Evolutionary conservation across 1,139 yeast genomes (phyloP).

Genomic region (Yamadazyma siamensis): DNA sequence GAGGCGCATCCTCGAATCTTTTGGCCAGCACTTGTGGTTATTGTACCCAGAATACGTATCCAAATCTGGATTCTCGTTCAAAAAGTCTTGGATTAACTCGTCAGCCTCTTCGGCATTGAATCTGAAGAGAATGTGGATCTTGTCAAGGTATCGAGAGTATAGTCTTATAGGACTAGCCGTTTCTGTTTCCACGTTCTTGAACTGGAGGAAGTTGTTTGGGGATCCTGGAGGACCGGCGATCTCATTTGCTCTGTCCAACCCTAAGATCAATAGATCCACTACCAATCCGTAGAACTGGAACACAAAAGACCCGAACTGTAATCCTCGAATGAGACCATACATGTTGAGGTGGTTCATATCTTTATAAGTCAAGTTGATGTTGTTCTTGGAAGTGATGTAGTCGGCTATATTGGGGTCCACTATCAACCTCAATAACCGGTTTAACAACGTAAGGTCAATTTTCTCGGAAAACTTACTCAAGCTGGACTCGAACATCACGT

Average conservation of each 20-base stretch:
- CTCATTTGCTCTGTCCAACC: conserved; percentile 83
- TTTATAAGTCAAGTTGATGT: conserved; percentile 75
- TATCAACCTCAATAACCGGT: conserved; percentile 72
- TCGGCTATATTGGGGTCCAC: conserved; percentile 93
- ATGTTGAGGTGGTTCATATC: conserved; percentile 95
- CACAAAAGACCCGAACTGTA: conserved; percentile 87
- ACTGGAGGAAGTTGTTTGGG: conserved; percentile 80
- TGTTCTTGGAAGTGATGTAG: conserved; percentile 89
- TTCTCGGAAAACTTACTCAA: conserved; percentile 75
- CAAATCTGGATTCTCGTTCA: conserved; percentile 88
- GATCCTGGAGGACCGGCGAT: conserved; percentile 73
- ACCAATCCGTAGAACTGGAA: conserved; percentile 87
- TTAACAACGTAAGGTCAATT: conserved; percentile 81
- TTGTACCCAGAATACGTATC: conserved; percentile 89
- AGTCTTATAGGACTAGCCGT: conserved; percentile 67
- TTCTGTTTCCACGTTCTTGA: conserved; percentile 57
- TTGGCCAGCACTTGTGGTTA: conserved; percentile 92
- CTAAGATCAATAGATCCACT: conserved; percentile 76
- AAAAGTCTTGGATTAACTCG: conserved; percentile 70
- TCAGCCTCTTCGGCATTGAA: conserved; percentile 71
- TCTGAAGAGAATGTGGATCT: conserved; percentile 73
- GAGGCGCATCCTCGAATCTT: conserved; percentile 85
- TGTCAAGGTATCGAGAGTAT: conserved; percentile 81
- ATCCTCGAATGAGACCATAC: conserved; percentile 82
- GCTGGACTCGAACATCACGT: conserved; percentile 79